Evolutionary conservation across 768 basidiomycete species (phyloP).

Genomic region (Tricholoma sp.): DNA sequence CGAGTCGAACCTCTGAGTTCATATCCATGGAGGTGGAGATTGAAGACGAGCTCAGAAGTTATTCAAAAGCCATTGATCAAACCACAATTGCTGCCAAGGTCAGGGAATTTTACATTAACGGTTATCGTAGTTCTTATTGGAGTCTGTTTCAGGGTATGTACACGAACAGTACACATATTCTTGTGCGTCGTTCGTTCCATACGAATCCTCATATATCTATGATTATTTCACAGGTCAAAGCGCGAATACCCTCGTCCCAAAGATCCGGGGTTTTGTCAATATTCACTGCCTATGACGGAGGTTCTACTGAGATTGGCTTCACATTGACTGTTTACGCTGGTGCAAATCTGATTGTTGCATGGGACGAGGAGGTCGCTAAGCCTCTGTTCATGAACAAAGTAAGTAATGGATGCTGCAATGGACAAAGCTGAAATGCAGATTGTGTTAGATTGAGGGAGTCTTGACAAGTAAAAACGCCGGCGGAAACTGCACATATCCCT

Average conservation of each 20-base stretch:
- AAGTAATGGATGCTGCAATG: neutral
- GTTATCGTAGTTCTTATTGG: neutral
- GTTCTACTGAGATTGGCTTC: constrained; percentile 55
- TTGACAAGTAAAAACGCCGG: constrained; percentile 74
- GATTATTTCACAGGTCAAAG: constrained; percentile 26
- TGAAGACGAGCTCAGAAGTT: constrained; percentile 34
- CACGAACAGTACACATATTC: constrained; percentile 47
- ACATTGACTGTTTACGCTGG: constrained; percentile 59
- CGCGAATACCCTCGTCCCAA: constrained; percentile 28
- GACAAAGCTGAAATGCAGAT: neutral
- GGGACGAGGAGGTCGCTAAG: constrained; percentile 38
- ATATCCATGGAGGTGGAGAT: constrained; percentile 55
- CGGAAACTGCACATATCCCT: constrained; percentile 74
- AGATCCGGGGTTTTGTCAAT: constrained; percentile 44
- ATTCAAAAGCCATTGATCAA: constrained; percentile 22
- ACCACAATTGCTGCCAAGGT: constrained; percentile 37
- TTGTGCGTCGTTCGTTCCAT: constrained; percentile 26
- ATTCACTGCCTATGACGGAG: constrained; percentile 66
- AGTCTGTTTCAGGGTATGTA: constrained; percentile 35
- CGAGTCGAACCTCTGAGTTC: constrained; percentile 57
- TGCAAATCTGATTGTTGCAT: constrained; percentile 29
- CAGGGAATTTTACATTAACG: neutral
- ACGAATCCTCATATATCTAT: neutral
- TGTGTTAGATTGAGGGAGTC: constrained; percentile 48
- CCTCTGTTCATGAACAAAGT: constrained; percentile 41